These are phyloP conservation scores for Protostelium mycophagum DNA, from an alignment of 78 protist species.

Conservation along the genomic window DNA sequence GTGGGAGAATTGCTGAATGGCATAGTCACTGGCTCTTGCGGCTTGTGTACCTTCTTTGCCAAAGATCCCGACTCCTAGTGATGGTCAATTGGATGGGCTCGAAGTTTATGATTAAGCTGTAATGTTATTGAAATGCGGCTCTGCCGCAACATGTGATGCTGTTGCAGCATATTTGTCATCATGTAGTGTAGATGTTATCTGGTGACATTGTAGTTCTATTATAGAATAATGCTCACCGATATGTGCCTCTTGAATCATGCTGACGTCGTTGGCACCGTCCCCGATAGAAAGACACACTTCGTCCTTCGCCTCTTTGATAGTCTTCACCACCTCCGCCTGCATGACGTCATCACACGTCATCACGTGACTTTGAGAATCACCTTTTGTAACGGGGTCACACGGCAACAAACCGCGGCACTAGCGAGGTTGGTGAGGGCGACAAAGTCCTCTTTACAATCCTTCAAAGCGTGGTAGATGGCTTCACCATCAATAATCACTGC, in stretches of 20 bases:
- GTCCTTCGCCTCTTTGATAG: conserved; percentile 27
- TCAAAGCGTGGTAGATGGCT: conserved; percentile 6
- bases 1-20: conserved; percentile 65
- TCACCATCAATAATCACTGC: conserved; percentile 59
- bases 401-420: conserved; percentile 78
- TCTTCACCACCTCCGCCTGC: conserved; percentile 69
- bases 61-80: conserved; percentile 86
- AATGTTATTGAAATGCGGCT: too few species aligned
- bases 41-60: conserved; percentile 93
- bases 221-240: too few species aligned
- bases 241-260: conserved; percentile 69
- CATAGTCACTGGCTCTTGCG: conserved; percentile 80
- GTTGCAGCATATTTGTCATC: too few species aligned
- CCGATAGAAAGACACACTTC: conserved; percentile 77
- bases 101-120: too few species aligned
- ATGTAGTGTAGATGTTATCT: too few species aligned
- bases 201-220: too few species aligned
- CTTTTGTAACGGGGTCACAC: conserved; percentile 88
- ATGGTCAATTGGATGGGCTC: too few species aligned
- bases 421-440: conserved; percentile 45
- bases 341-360: too few species aligned
- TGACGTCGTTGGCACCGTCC: conserved; percentile 84
- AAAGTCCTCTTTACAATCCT: conserved; percentile 27
- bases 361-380: too few species aligned
- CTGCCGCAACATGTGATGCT: too few species aligned